Evolutionary conservation across 768 basidiomycete genomes (phyloP), one percentile per base, ranked within the genome.

Genomic region (Amanita phalloides): DNA sequence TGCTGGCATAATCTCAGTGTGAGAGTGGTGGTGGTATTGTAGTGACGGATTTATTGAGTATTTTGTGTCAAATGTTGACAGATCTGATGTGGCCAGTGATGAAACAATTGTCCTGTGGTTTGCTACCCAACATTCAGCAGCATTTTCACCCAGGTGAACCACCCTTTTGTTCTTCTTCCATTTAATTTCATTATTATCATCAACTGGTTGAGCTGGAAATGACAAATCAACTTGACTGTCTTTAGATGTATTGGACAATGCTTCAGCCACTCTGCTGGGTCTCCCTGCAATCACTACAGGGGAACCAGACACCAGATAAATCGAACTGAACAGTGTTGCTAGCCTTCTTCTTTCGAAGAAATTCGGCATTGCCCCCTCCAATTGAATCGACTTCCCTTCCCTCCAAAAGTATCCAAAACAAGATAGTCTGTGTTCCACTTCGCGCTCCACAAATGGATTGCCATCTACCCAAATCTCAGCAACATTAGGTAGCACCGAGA

Each of bases 361-460:
- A 39, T 79, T 77, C 4, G 90, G 84, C 8, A 64, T 64, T 6
- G 75, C 68, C 3, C 90, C 90, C 60, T 97, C 93, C 33, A 97
- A 65, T n/a, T 70, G 66, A 21, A 95, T 75, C 7, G 68, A 68
- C 67, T 83, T 89, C n/a, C 83, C 82, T 68, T 96, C 94, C 59
- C 81, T 81, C 67, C 75, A 81, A 63, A 97, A 97, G 60, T 79
- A 78, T 53, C 85, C 80, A 61, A 94, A 94, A 64, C 92, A 88
- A 21, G 79, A 72, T 32, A 87, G 64, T 14, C 93, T 76, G 64
- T 88, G 90, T 37, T 76, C 76, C 50, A 86, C 82, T 56, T 88
- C 86, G 36, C 75, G 66, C 54, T 86, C 82, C 37, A 74, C 71
- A 57, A 96, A 77, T 0, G 88, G 87, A 61, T 99, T 97, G 3